phyloP scores from a whole-genome alignment of 2,329 filamentous ascomycete genomes.

The Fusarium decemcellulare region DNA sequence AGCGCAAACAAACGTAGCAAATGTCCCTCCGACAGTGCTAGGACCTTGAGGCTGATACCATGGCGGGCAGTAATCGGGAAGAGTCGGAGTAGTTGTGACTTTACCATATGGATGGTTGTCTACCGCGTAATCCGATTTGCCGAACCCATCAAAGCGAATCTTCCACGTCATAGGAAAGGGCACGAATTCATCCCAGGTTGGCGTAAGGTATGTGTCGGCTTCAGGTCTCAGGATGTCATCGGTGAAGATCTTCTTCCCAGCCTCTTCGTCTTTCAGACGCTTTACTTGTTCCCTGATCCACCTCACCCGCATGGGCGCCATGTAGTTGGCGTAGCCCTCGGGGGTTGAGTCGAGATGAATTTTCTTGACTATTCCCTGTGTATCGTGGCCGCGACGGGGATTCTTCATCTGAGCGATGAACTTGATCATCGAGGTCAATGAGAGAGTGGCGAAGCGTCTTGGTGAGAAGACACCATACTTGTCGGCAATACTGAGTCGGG shows the following conservation, averaged over 20 bases:
- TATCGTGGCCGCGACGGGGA: slow-evolving; percentile 29
- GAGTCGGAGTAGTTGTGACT: too few species aligned
- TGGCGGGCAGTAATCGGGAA: too few species aligned
- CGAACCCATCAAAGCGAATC: slow-evolving; percentile 31
- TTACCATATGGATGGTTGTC: too few species aligned
- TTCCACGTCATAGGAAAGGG: slow-evolving; percentile 38
- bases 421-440: slow-evolving; percentile 31
- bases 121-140: slow-evolving; percentile 14
- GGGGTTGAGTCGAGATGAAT: slow-evolving; percentile 20
- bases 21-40: too few species aligned
- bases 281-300: slow-evolving; percentile 8
- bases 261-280: slow-evolving; percentile 8
- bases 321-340: slow-evolving; percentile 40
- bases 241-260: not conserved
- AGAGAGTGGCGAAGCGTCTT: slow-evolving; percentile 34
- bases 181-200: slow-evolving; percentile 40
- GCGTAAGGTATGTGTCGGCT: slow-evolving; percentile 37
- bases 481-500: too few species aligned
- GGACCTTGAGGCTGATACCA: too few species aligned
- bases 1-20: too few species aligned
- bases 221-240: not conserved
- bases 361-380: slow-evolving; percentile 30
- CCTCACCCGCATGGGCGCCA: slow-evolving; percentile 36
- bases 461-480: not conserved
- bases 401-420: slow-evolving; percentile 36